Evolutionary conservation across 1,284 basidiomycete species (phyloP), one percentile per base, ranked within the genome.

Genomic region (Cryptococcus jaspeensis): DNA sequence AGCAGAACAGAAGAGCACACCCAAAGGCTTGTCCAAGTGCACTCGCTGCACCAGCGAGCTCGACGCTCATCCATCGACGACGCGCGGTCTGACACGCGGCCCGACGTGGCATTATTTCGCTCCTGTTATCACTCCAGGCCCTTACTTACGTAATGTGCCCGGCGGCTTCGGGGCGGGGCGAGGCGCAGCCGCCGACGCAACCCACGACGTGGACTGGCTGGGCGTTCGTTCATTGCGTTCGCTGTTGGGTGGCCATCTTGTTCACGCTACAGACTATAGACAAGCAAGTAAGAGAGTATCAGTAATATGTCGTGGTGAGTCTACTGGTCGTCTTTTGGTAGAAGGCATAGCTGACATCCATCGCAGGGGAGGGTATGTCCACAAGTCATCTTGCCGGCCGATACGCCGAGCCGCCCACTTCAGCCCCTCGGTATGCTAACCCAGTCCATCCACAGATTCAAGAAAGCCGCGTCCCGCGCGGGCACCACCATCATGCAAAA

Each of bases 401-500:
- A 32, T 9, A 32, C 28, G 9, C 28, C 9, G 4, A 32, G 28
- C 28, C 28, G 9, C 4, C 28, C 4, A 32, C 28, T 5, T 32
- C 28, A 32, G n/a, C n/a, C n/a, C 49, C 42, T 4, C 25, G 41
- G 16, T 22, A 50, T 48, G 28, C 37, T 42, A 35, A 55, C 38
- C 18, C 41, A 37, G 15, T 9, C 18, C 15, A 12, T 13, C 18
- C 50, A 18, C 67, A 92, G 93, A 64, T 89, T 96, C 81, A 95
- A 96, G 82, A 97, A 97, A 82, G 87, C 90, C 32, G 84, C 96
- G 59, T 92, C 92, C 77, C 84, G 93, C 60, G 90, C 92, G 50
- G 92, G 92, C 52, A 98, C 94, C 23, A 92, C 92, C 68, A 84
- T 95, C 70, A 84, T 94, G 78, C 92, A 95, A 82, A 95, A 95